These are phyloP conservation scores for Chalciporus piperatus DNA, from an alignment of 768 basidiomycete genomes.

Conservation along the genomic window DNA sequence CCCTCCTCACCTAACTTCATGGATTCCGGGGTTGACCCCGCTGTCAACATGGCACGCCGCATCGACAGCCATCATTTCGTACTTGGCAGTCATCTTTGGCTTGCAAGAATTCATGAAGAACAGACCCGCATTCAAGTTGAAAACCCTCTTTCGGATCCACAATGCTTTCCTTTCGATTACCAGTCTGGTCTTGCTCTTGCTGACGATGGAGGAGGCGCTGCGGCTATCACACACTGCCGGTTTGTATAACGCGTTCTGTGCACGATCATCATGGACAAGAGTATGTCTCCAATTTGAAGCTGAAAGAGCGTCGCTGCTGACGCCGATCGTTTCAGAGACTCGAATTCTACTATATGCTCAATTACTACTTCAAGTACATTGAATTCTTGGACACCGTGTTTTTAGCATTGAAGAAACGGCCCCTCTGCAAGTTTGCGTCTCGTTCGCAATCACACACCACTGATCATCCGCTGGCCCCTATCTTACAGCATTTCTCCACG, in stretches of 20 bases:
- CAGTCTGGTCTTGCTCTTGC: conserved; percentile 70
- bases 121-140: conserved; percentile 65
- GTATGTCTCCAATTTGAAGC: conserved; percentile 41
- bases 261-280: conserved; percentile 73
- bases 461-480: neutral
- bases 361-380: conserved; percentile 96
- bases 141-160: conserved; percentile 76
- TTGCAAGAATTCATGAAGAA: conserved; percentile 81
- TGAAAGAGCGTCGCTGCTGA: conserved; percentile 2
- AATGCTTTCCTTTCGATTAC: conserved; percentile 82
- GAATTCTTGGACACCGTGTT: conserved; percentile 95
- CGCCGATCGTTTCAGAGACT: conserved; percentile 51
- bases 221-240: conserved; percentile 73
- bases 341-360: conserved; percentile 95
- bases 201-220: conserved; percentile 84
- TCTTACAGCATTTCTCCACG: conserved; percentile 83
- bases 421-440: conserved; percentile 60
- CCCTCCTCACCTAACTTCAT: conserved; percentile 54
- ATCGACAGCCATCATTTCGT: conserved; percentile 62
- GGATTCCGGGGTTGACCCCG: conserved; percentile 74
- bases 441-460: neutral
- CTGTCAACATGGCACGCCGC: conserved; percentile 74
- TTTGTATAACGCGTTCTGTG: conserved; percentile 72
- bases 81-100: conserved; percentile 83
- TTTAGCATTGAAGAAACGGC: conserved; percentile 96